Conservation (phyloP, 345 rosid species). For the Boechera retrofracta region DNA sequence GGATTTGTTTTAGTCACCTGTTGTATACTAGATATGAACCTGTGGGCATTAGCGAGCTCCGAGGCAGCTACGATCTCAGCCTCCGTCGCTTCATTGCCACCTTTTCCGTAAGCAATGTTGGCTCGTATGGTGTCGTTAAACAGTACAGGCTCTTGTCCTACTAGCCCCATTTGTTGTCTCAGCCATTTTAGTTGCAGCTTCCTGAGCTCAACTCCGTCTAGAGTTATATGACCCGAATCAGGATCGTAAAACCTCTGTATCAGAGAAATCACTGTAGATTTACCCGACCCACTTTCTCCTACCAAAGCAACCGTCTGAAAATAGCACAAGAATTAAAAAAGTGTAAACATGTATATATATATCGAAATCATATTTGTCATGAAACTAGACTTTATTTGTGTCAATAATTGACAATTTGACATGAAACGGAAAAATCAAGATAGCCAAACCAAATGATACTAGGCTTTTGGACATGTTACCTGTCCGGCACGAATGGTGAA, state of each 20-base stretch:
- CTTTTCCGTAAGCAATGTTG: conserved; percentile 72
- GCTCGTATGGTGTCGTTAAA: conserved; percentile 66
- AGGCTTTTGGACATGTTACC: conserved; percentile 40
- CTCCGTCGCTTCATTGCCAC: conserved; percentile 55
- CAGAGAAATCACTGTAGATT: conserved; percentile 64
- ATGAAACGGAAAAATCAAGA: too few relatives aligned
- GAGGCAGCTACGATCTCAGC: conserved; percentile 62
- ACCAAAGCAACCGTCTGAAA: conserved; percentile 67
- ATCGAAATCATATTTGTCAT: too few relatives aligned
- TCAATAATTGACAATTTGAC: too few relatives aligned
- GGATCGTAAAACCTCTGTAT: conserved; percentile 69
- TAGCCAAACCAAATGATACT: not conserved
- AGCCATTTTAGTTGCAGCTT: conserved; percentile 61
- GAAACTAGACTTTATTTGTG: not conserved
- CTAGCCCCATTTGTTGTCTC: conserved; percentile 73
- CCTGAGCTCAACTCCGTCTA: conserved; percentile 63
- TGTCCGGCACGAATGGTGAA: conserved; percentile 58
- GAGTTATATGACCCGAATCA: conserved; percentile 36
- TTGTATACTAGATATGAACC: conserved; percentile 55
- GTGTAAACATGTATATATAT: too few relatives aligned
- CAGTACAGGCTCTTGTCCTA: conserved; percentile 65
- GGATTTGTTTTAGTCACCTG: conserved; percentile 43
- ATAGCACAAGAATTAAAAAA: not conserved
- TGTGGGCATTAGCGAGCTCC: conserved; percentile 65
- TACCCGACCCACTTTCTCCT: conserved; percentile 80